Conservation (phyloP, 2,329 filamentous ascomycete species). For the Fusarium odoratissimum region DNA sequence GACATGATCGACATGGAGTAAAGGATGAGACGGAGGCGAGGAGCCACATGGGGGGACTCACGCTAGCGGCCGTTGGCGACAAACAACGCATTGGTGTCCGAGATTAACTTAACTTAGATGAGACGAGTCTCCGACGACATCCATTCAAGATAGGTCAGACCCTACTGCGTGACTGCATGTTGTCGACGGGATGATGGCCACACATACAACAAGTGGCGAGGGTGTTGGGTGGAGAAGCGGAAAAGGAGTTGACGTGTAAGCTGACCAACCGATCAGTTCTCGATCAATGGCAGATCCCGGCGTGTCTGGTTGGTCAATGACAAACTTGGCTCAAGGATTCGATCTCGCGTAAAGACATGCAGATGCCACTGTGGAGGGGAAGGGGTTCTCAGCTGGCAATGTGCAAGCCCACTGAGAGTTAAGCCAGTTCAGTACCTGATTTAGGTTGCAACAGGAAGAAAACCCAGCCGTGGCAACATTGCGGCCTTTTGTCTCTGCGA, state of each 20-base stretch:
- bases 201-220: conserved; percentile 14
- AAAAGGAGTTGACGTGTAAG: conserved; percentile 29
- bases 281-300: conserved; percentile 11
- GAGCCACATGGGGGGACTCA: conserved; percentile 39
- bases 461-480: not conserved
- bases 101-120: conserved; percentile 39
- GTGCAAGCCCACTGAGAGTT: conserved; percentile 9
- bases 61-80: conserved; percentile 46
- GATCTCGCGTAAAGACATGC: conserved; percentile 26
- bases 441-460: not conserved
- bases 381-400: conserved; percentile 26
- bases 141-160: conserved; percentile 9
- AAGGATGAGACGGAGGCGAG: conserved; percentile 28
- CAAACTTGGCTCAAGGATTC: conserved; percentile 11
- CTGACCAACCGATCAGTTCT: conserved; percentile 29
- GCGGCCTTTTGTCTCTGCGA: not conserved
- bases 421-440: not conserved
- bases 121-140: conserved; percentile 33
- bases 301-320: conserved; percentile 9
- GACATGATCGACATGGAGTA: conserved; percentile 24
- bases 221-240: conserved; percentile 8
- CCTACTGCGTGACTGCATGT: not conserved
- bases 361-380: conserved; percentile 18
- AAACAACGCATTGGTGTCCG: conserved; percentile 35
- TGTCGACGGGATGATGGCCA: conserved; percentile 6